Base-by-base conservation (phyloP, 1,139 yeast genomes). In the Yamadazyma conglobata region DNA sequence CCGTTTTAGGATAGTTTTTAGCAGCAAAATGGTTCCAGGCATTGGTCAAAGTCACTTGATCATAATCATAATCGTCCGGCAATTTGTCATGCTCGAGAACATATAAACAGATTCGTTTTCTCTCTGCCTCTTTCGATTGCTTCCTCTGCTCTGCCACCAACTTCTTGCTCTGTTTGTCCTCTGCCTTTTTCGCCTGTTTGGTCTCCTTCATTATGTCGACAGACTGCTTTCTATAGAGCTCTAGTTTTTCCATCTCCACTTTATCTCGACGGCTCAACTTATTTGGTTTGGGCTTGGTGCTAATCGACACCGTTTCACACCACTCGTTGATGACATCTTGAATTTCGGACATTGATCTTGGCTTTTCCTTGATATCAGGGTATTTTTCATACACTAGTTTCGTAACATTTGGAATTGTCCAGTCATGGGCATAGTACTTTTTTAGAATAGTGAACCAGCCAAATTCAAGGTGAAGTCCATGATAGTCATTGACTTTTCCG, bases 361-460 rank as follows among this genome's bases (percentile, higher is more conserved):
- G 32, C 3, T 28, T 32, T 0, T 18, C 19, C 5, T 34, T 34
- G 4, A 34, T 35, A 17, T 42, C 43, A 0, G 44, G 42, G 15
- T 24, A 46, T 24, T 22, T 35, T 6, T 39, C 32, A 10, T 31
- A 20, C 6, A 50, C 34, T 3, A 25, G 24, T 6, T 38, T 25
- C 10, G 37, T 20, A 4, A 50, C 29, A 1, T 25, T 31, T 3
- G 37, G 36, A 4, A 44, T 36, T 4, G 67, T 61, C 68, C 68
- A 61, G 14, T 47, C 43, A 21, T 45, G 42, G 6, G 58, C 55
- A 31, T 50, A 59, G 27, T 44, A 50, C 6, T 46, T 37, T 27
- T 47, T 48, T 3, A 60, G 60, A 7, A 65, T 47, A 0, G 48
- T 46, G 15, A 53, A 54, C 72, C 72, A 63, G 4, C 67, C 68